Percentiles rank a stretch among this genome's conserved stretches.
phyloP scores from a whole-genome alignment of 1,284 basidiomycete species.

The Cutaneotrichosporon sp. region DNA sequence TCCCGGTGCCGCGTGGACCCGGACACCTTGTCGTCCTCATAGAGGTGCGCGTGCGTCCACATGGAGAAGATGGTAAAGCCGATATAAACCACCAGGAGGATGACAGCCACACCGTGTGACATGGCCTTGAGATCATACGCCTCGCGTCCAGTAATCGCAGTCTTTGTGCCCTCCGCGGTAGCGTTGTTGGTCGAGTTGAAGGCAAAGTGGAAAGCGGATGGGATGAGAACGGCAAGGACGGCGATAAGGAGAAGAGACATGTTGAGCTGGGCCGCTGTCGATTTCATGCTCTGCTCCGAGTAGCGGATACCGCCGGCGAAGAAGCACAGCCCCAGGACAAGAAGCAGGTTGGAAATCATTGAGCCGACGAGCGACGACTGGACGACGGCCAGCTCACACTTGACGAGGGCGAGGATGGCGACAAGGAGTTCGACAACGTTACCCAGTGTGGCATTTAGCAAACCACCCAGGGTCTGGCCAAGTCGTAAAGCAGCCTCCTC shows the following conservation, averaged over 20 bases:
- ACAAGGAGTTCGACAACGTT: conserved; percentile 53
- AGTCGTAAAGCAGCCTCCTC: conserved; percentile 71
- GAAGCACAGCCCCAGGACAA: conserved; percentile 69
- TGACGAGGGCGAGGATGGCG: conserved; percentile 73
- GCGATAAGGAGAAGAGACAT: conserved; percentile 52
- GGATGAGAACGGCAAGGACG: conserved; percentile 52
- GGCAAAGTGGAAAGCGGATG: conserved; percentile 51
- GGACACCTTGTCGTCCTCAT: conserved; percentile 46
- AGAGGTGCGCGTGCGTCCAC: conserved; percentile 72
- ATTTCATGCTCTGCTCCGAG: conserved; percentile 47
- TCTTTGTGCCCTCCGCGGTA: conserved; percentile 8
- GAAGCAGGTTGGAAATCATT: conserved; percentile 62
- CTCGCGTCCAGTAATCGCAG: conserved; percentile 27
- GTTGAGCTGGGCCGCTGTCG: conserved; percentile 49
- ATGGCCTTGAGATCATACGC: conserved; percentile 59
- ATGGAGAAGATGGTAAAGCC: conserved; percentile 79
- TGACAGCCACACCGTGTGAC: conserved; percentile 74
- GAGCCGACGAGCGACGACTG: conserved; percentile 64
- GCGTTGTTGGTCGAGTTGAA: conserved; percentile 33
- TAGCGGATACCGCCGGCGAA: conserved; percentile 48
- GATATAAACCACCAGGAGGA: conserved; percentile 66
- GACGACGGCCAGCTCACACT: conserved; percentile 75
- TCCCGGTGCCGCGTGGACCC: not conserved
- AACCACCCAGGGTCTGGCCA: conserved; percentile 64
- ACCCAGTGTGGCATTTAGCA: conserved; percentile 51